Evolutionary conservation across 73 alveolate genomes (phyloP).

Genomic region (Paramecium biaurelia): DNA sequence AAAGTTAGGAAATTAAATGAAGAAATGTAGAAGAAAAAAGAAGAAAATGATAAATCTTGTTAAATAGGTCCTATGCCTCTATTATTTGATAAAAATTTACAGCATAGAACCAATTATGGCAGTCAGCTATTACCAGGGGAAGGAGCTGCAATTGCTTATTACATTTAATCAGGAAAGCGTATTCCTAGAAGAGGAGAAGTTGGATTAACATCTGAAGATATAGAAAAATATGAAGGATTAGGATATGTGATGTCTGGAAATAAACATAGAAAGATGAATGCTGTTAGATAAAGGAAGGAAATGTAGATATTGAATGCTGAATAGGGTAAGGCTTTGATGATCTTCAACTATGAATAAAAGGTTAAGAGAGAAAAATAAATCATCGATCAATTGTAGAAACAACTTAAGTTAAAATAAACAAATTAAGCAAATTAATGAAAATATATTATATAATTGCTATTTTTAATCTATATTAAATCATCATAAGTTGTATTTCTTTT

Average conservation of each 20-base stretch:
- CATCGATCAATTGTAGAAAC: neutral
- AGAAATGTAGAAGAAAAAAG: constrained; percentile 55
- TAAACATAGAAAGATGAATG: constrained; percentile 68
- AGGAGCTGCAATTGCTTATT: constrained; percentile 73
- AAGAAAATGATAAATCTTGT: constrained; percentile 35
- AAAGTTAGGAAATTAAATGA: constrained; percentile 52
- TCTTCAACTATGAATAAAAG: constrained; percentile 44
- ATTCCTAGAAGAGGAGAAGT: constrained; percentile 87
- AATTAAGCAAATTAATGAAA: neutral
- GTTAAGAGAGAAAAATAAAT: constrained; percentile 42
- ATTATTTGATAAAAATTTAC: neutral
- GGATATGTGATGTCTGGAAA: constrained; percentile 75
- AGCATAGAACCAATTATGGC: constrained; percentile 50
- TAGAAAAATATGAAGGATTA: constrained; percentile 71
- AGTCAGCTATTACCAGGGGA: constrained; percentile 74
- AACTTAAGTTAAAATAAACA: neutral
- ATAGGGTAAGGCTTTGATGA: constrained; percentile 48
- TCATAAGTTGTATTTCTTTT: constrained; percentile 48
- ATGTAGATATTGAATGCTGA: constrained; percentile 44
- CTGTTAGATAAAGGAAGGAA: constrained; percentile 66
- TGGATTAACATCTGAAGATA: constrained; percentile 77
- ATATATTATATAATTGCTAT: neutral
- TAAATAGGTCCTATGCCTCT: constrained; percentile 54
- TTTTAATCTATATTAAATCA: neutral
- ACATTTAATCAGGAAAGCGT: constrained; percentile 76